These are phyloP conservation scores for Serpula lacrymans DNA, from an alignment of 768 basidiomycete genomes.

Conservation along the genomic window DNA sequence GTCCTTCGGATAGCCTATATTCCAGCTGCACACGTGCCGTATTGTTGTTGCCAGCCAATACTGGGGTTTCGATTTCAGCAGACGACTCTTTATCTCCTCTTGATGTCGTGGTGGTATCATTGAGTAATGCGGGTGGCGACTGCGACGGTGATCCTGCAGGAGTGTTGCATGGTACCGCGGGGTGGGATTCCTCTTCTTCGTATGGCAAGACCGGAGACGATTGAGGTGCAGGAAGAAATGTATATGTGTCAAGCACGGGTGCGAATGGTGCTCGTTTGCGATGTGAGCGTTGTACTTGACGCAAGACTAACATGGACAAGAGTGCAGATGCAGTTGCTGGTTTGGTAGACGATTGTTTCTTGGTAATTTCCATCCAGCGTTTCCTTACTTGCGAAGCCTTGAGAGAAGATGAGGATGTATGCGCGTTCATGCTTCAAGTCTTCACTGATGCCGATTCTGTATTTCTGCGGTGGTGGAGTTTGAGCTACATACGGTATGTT, in stretches of 20 bases:
- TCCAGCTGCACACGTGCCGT: background rate
- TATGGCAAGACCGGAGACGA: slow-evolving; percentile 11
- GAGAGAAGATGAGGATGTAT: too few species aligned
- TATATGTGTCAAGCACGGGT: slow-evolving; percentile 22
- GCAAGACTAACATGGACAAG: too few species aligned
- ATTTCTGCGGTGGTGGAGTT: too few species aligned
- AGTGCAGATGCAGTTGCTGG: too few species aligned
- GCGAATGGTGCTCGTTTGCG: too few species aligned
- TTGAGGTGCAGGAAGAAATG: slow-evolving; percentile 22
- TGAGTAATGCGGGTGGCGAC: background rate
- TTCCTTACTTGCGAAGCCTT: too few species aligned
- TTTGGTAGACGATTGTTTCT: too few species aligned
- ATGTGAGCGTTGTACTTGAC: too few species aligned
- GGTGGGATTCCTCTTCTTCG: slow-evolving; percentile 8
- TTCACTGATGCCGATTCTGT: too few species aligned
- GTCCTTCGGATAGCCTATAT: background rate
- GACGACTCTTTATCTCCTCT: background rate
- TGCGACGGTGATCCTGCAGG: slow-evolving; percentile 12
- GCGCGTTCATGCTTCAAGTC: too few species aligned
- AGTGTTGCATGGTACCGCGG: slow-evolving; percentile 25
- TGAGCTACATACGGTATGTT: too few species aligned
- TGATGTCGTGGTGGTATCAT: background rate
- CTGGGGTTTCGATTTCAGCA: background rate
- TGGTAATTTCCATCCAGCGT: too few species aligned
- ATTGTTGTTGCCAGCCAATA: background rate